These are phyloP conservation scores for Chlorella sorokiniana DNA, from an alignment of 139 green algal genomes.

Conservation along the genomic window DNA sequence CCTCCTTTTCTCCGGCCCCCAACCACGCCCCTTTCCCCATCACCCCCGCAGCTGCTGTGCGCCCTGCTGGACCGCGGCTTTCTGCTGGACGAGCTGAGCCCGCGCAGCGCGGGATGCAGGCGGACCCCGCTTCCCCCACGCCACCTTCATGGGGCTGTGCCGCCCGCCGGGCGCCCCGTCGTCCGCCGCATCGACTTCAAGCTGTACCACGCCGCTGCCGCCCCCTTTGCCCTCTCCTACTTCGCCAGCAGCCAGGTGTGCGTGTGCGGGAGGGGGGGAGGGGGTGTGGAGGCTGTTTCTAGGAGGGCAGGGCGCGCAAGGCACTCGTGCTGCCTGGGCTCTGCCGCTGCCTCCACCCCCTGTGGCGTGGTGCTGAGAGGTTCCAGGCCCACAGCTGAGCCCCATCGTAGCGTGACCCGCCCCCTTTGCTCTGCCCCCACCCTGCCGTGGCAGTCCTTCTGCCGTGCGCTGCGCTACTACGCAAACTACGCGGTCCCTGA, in stretches of 20 bases:
- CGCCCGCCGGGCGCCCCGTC: constrained; percentile 14
- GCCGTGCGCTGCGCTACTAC: constrained; percentile 27
- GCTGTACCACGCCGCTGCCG: constrained; percentile 20
- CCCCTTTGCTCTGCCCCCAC: neutral
- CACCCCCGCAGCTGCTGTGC: constrained; percentile 22
- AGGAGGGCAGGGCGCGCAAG: neutral
- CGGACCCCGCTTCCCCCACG: neutral
- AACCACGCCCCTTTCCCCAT: neutral
- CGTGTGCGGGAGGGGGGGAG: neutral
- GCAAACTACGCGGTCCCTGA: constrained; percentile 17
- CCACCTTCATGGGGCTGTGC: constrained; percentile 67
- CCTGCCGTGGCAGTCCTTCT: constrained; percentile 23
- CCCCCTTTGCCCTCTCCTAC: constrained; percentile 35
- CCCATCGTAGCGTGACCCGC: too few relatives aligned
- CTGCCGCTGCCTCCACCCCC: too few relatives aligned
- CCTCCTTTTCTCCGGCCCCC: neutral
- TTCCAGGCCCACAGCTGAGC: too few relatives aligned
- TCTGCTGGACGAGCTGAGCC: constrained; percentile 44
- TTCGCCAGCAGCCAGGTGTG: constrained; percentile 29
- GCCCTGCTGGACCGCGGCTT: constrained; percentile 32
- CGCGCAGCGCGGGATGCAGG: neutral
- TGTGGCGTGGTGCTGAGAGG: too few relatives aligned
- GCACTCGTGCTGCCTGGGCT: neutral
- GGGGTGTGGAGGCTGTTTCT: neutral
- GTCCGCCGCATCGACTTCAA: constrained; percentile 70